phyloP scores from a whole-genome alignment of 306 rosid species.

The Senna tora region DNA sequence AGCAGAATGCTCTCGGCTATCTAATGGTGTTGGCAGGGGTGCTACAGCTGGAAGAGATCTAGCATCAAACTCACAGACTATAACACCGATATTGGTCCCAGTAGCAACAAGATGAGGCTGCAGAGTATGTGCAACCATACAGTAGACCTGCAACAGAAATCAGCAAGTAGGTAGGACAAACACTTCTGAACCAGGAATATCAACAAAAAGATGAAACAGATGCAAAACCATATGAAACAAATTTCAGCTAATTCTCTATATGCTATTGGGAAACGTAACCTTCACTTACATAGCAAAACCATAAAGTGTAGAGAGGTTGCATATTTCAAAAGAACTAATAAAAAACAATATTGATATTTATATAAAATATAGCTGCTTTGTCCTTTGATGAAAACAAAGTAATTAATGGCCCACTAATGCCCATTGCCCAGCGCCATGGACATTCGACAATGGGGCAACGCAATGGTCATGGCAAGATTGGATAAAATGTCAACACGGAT shows the following conservation, averaged over 20 bases:
- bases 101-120: constrained; percentile 99
- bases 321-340: not conserved
- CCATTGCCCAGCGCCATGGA: too few species aligned
- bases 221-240: not conserved
- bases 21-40: constrained; percentile 86
- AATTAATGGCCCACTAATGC: too few species aligned
- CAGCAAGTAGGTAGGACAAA: constrained; percentile 35
- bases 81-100: constrained; percentile 96
- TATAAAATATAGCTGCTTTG: not conserved
- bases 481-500: constrained; percentile 15
- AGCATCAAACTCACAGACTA: constrained; percentile 91
- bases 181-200: constrained; percentile 28
- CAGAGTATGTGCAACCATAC: constrained; percentile 92
- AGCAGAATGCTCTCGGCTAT: constrained; percentile 90
- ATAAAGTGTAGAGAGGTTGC: not conserved
- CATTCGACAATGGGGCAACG: too few species aligned
- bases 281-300: constrained; percentile 7
- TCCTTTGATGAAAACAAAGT: not conserved
- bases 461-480: constrained; percentile 21
- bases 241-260: not conserved
- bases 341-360: not conserved
- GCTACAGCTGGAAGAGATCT: constrained; percentile 98
- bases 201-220: constrained; percentile 18
- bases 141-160: constrained; percentile 75
- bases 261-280: not conserved